A percentile compares a stretch with the other conserved stretches of the same genome.
Conservation (phyloP, 1,139 yeast genomes). For the Yueomyces sp. region DNA sequence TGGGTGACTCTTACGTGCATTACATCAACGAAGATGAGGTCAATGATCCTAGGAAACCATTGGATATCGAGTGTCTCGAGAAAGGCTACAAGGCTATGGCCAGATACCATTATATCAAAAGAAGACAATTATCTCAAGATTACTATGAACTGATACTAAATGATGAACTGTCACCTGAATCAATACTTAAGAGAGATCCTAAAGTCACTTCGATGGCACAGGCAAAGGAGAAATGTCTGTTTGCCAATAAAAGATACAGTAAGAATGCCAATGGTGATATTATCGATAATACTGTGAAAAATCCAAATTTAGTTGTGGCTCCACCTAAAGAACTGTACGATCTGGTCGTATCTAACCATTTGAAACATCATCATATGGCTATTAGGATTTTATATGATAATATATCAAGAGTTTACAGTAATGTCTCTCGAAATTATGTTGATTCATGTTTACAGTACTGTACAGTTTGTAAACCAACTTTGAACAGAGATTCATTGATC, state of each 20-base stretch:
- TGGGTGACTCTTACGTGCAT: constrained; percentile 3
- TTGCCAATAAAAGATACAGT: constrained; percentile 16
- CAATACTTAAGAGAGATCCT: constrained; percentile 8
- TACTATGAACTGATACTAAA: constrained; percentile 15
- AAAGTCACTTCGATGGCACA: constrained; percentile 9
- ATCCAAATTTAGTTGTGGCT: constrained; percentile 15
- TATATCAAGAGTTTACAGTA: constrained; percentile 15
- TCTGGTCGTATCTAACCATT: constrained; percentile 19
- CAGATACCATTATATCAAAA: constrained; percentile 13
- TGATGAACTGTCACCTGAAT: constrained; percentile 11
- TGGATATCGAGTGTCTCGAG: constrained; percentile 11
- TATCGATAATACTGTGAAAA: constrained; percentile 12
- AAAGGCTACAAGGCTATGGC: constrained; percentile 15
- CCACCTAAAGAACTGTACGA: constrained; percentile 21
- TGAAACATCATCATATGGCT: constrained; percentile 19
- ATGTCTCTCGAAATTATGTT: constrained; percentile 16
- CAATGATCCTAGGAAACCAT: background rate
- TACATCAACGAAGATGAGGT: constrained; percentile 4
- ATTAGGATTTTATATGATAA: constrained; percentile 11
- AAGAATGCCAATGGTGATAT: constrained; percentile 13
- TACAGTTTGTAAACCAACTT: constrained; percentile 14
- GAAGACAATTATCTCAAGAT: constrained; percentile 19
- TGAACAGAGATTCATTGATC: background rate
- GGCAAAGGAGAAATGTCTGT: constrained; percentile 13
- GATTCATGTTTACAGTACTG: constrained; percentile 14